Evolutionary conservation across 768 basidiomycete genomes (phyloP).

Genomic region (Macrolepiota fuliginosa): DNA sequence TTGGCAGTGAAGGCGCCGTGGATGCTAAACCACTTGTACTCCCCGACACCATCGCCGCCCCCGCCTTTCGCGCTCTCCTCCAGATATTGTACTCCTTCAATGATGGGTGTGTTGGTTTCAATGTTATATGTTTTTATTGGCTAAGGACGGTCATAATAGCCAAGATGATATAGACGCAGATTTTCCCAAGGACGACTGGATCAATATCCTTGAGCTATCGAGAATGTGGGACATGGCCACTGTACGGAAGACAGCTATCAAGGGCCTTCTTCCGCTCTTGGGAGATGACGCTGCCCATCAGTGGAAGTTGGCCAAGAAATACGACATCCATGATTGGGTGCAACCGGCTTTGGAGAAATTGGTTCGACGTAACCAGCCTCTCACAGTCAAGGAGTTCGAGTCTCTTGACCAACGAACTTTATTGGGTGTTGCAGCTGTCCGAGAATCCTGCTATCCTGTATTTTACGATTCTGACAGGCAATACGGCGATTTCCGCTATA

Average conservation of each 20-base stretch:
- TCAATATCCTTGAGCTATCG: constrained; percentile 35
- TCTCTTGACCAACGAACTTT: not conserved
- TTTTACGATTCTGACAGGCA: not conserved
- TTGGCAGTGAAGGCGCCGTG: not conserved
- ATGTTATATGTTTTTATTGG: not conserved
- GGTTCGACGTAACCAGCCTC: not conserved
- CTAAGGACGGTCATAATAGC: not conserved
- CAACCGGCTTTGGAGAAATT: no score
- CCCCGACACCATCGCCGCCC: not conserved
- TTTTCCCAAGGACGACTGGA: constrained; percentile 29
- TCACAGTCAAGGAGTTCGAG: not conserved
- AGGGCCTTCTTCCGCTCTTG: constrained; percentile 19
- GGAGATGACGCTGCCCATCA: constrained; percentile 23
- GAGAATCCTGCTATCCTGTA: constrained; percentile 2
- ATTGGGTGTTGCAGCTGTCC: not conserved
- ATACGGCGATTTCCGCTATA: not conserved
- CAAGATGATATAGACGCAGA: not conserved
- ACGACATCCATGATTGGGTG: constrained; percentile 30
- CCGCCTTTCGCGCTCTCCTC: constrained; percentile 14
- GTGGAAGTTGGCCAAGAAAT: constrained; percentile 30
- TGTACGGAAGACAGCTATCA: constrained; percentile 27
- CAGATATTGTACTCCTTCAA: constrained; percentile 7
- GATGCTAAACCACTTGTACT: not conserved
- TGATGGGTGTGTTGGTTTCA: not conserved
- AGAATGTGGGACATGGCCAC: constrained; percentile 34